A percentile compares a stretch with the other conserved stretches of the same genome.
These are phyloP conservation scores for Yarrowia sp. DNA, from an alignment of 805 yeast species.

Conservation along the genomic window DNA sequence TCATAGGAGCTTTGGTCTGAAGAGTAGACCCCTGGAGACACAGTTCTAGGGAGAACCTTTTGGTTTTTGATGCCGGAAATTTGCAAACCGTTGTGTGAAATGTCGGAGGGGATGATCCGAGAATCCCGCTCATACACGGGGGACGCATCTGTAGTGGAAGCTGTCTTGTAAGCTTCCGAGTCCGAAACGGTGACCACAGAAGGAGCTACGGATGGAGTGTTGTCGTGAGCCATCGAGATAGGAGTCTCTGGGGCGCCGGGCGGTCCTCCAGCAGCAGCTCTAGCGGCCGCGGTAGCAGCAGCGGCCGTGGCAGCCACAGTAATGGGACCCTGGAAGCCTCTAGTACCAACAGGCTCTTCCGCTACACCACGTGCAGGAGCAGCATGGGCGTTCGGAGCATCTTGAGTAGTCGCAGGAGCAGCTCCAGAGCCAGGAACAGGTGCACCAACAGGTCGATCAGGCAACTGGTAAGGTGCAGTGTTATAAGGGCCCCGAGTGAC, in stretches of 20 bases:
- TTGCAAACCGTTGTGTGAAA: not conserved
- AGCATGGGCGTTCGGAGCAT: not conserved
- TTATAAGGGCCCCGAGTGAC: constrained; percentile 7
- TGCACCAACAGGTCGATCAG: not conserved
- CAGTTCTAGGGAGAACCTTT: not conserved
- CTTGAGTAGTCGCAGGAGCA: not conserved
- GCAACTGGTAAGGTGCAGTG: constrained; percentile 5
- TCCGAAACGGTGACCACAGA: constrained; percentile 11
- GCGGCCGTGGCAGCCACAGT: constrained; percentile 6
- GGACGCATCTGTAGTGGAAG: constrained; percentile 1
- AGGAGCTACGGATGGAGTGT: not conserved
- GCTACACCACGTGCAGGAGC: not conserved
- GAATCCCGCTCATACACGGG: constrained; percentile 7
- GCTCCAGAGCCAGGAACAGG: not conserved
- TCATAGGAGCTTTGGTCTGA: constrained; percentile 1
- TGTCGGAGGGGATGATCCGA: not conserved
- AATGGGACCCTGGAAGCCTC: not conserved
- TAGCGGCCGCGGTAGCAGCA: constrained; percentile 10
- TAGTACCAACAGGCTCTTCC: not conserved
- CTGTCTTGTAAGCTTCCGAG: constrained; percentile 13
- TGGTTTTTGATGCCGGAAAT: constrained; percentile 8
- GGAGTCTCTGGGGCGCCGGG: constrained; percentile 17
- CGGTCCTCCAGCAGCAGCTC: constrained; percentile 11
- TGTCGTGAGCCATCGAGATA: constrained; percentile 6
- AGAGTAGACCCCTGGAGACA: constrained; percentile 11